Percentiles rank a stretch among this genome's conserved stretches.
Evolutionary conservation across 768 basidiomycete species (phyloP).

Genomic region (Rhizopogon vinicolor): DNA sequence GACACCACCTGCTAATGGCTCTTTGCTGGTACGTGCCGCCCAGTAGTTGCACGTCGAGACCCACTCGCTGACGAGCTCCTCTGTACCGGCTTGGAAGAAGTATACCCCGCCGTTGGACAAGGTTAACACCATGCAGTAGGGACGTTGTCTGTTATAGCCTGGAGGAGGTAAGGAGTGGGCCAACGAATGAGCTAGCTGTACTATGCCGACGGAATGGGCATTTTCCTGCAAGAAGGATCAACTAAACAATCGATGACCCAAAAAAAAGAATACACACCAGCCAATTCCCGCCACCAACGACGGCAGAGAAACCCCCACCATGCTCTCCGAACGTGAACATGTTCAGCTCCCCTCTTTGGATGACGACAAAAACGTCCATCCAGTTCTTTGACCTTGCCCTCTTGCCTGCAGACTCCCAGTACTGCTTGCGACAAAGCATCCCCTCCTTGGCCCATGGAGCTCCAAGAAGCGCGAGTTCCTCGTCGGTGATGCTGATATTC

Average conservation of each 20-base stretch:
- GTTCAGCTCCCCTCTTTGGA: constrained; percentile 88
- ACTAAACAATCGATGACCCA: neutral
- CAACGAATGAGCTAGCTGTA: constrained; percentile 83
- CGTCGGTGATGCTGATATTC: constrained; percentile 85
- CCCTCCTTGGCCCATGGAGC: constrained; percentile 99
- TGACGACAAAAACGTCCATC: constrained; percentile 95
- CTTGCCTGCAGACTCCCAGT: constrained; percentile 83
- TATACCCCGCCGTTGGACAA: constrained; percentile 86
- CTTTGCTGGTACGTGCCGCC: constrained; percentile 93
- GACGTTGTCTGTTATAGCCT: constrained; percentile 86
- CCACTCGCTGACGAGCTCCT: constrained; percentile 99
- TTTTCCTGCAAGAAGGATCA: constrained; percentile 57
- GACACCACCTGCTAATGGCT: constrained; percentile 92
- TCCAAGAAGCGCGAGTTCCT: constrained; percentile 91
- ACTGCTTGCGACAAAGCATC: constrained; percentile 90
- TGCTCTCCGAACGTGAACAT: constrained; percentile 94
- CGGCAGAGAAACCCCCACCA: constrained; percentile 52
- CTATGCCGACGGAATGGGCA: constrained; percentile 77
- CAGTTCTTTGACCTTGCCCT: constrained; percentile 86
- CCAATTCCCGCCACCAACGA: constrained; percentile 97
- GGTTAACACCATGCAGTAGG: constrained; percentile 93
- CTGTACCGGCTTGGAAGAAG: constrained; percentile 98
- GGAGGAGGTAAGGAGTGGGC: constrained; percentile 86
- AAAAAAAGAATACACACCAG: constrained; percentile 55
- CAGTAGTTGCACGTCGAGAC: constrained; percentile 99